These are phyloP conservation scores for Trichocladium antarcticum DNA, from an alignment of 495 filamentous ascomycete genomes.

Conservation along the genomic window DNA sequence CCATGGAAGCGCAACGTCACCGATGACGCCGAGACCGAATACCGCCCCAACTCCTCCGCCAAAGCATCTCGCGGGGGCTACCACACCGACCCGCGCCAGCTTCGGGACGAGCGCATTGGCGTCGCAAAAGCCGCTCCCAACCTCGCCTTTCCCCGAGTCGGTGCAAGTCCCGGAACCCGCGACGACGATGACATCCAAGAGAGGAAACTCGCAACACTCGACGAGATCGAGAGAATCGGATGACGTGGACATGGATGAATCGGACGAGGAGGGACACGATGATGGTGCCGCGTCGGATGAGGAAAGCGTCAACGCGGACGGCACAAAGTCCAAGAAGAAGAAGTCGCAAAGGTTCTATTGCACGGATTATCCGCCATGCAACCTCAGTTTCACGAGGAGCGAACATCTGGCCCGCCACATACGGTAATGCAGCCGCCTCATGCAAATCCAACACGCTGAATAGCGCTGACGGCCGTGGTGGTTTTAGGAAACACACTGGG, in stretches of 20 bases:
- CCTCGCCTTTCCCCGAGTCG: conserved; percentile 45
- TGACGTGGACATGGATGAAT: conserved; percentile 67
- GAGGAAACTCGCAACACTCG: conserved; percentile 52
- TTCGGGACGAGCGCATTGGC: conserved; percentile 38
- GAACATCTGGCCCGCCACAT: conserved; percentile 95
- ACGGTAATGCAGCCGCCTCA: too few species aligned
- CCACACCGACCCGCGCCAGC: conserved; percentile 52
- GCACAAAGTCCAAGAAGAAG: conserved; percentile 75
- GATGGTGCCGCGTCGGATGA: conserved; percentile 67
- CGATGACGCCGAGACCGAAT: conserved; percentile 49
- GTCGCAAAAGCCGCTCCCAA: conserved; percentile 51
- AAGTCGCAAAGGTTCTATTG: conserved; percentile 96
- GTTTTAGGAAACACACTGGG: conserved; percentile 81
- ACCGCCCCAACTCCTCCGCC: conserved; percentile 35
- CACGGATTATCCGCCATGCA: conserved; percentile 92
- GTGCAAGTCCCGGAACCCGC: conserved; percentile 37
- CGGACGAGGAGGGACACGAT: conserved; percentile 46
- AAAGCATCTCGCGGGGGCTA: conserved; percentile 35
- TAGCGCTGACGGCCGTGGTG: conserved; percentile 17
- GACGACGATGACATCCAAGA: conserved; percentile 34
- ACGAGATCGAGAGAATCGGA: conserved; percentile 56
- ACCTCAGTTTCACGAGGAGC: conserved; percentile 88
- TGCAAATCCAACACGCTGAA: conserved; percentile 10
- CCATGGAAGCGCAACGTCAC: conserved; percentile 44
- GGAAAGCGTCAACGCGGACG: conserved; percentile 57